A percentile compares a stretch with the other conserved stretches of the same genome.
These are phyloP conservation scores for Phytomonas sp. DNA, from an alignment of 208 protist genomes.

Conservation along the genomic window DNA sequence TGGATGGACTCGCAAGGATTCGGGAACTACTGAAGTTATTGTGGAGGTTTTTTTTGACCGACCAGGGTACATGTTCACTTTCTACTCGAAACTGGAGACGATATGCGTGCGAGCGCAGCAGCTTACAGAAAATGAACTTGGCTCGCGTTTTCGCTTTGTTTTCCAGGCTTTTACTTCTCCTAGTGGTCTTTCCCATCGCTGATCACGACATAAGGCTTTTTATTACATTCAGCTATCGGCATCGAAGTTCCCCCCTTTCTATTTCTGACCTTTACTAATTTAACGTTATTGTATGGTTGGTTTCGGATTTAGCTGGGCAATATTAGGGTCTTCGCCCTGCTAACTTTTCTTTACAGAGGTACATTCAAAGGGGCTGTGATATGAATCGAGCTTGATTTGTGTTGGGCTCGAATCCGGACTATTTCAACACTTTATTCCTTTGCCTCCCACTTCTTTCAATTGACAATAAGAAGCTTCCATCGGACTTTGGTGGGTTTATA, in stretches of 20 bases:
- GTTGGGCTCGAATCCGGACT: background rate
- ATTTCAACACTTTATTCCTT: constrained; percentile 11
- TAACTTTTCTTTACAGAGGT: background rate
- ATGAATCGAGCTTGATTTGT: background rate
- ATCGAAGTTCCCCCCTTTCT: background rate
- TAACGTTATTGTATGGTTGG: background rate
- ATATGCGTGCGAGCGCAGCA: constrained; percentile 65
- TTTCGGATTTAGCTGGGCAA: background rate
- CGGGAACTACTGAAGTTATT: constrained; percentile 76
- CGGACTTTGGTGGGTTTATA: background rate
- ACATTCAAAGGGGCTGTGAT: background rate
- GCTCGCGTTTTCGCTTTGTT: constrained; percentile 68
- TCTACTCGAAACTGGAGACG: constrained; percentile 81
- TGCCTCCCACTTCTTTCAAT: background rate
- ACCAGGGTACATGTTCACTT: constrained; percentile 88
- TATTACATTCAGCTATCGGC: background rate
- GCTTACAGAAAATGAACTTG: constrained; percentile 51
- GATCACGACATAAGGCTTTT: constrained; percentile 3
- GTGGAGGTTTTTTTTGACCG: constrained; percentile 87
- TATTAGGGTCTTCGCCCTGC: background rate
- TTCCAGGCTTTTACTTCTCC: constrained; percentile 85
- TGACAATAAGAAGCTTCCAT: background rate
- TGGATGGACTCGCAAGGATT: constrained; percentile 80
- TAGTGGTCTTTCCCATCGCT: constrained; percentile 38
- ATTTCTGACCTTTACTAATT: background rate